A percentile compares a stretch with the other conserved stretches of the same genome.
These are phyloP conservation scores for Scedosporium boydii DNA, from an alignment of 2,329 filamentous ascomycete species.

Conservation along the genomic window DNA sequence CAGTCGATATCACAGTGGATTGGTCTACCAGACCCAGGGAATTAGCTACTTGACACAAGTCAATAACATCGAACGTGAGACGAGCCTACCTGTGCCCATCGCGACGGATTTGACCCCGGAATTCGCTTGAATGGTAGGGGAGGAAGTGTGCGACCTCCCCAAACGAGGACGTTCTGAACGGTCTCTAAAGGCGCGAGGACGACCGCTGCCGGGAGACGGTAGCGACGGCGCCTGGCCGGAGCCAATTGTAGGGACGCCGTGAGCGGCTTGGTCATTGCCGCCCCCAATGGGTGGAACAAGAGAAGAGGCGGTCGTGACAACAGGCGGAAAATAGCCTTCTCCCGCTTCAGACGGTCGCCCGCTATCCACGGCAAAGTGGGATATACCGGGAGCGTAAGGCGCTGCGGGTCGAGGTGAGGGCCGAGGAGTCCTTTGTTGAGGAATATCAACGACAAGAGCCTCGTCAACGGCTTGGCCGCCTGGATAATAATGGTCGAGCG, in stretches of 20 bases:
- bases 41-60: no score
- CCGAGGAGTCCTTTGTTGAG: slow-evolving; percentile 64
- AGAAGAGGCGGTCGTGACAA: slow-evolving; percentile 22
- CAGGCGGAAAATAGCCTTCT: slow-evolving; percentile 74
- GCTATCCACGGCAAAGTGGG: slow-evolving; percentile 44
- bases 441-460: slow-evolving; percentile 83
- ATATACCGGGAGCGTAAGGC: slow-evolving; percentile 37
- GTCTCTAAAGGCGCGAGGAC: slow-evolving; percentile 16
- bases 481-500: slow-evolving; percentile 74
- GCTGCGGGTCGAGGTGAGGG: slow-evolving; percentile 59
- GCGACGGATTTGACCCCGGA: not conserved
- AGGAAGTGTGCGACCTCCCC: not conserved
- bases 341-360: slow-evolving; percentile 57
- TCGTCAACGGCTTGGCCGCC: slow-evolving; percentile 83
- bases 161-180: not conserved
- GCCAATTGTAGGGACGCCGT: slow-evolving; percentile 48
- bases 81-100: not conserved
- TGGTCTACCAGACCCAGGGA: not conserved
- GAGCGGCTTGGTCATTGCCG: not conserved
- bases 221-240: slow-evolving; percentile 73
- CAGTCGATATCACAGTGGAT: not conserved
- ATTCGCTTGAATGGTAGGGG: not conserved
- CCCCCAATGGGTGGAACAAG: slow-evolving; percentile 27
- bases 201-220: slow-evolving; percentile 66
- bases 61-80: not conserved